These are phyloP conservation scores for Pleurotus sapidus DNA, from an alignment of 768 basidiomycete species.

Conservation along the genomic window DNA sequence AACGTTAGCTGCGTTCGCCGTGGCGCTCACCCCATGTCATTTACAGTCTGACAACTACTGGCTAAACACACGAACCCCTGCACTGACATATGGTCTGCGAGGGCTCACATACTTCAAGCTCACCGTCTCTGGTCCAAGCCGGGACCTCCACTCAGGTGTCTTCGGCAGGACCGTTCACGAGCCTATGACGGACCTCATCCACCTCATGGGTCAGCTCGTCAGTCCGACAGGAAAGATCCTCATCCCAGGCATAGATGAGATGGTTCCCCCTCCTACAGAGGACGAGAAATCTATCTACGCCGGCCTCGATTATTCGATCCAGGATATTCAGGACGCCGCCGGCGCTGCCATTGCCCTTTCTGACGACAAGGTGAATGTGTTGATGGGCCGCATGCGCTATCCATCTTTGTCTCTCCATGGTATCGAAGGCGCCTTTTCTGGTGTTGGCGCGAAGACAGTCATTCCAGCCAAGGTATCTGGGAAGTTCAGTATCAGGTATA, in stretches of 20 bases:
- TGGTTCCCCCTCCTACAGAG: conserved; percentile 70
- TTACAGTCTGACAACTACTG: conserved; percentile 90
- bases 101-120: conserved; percentile 87
- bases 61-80: conserved; percentile 80
- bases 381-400: conserved; percentile 94
- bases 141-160: conserved; percentile 89
- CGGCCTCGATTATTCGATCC: conserved; percentile 65
- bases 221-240: conserved; percentile 77
- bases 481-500: conserved; percentile 91
- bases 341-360: conserved; percentile 77
- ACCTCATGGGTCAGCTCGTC: conserved; percentile 84
- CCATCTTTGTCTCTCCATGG: conserved; percentile 92
- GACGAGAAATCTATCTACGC: conserved; percentile 75
- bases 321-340: conserved; percentile 73
- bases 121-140: conserved; percentile 76
- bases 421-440: conserved; percentile 92
- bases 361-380: conserved; percentile 68
- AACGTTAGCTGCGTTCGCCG: background rate
- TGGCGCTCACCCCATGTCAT: background rate
- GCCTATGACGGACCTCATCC: conserved; percentile 92
- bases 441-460: conserved; percentile 84
- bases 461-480: conserved; percentile 88
- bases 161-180: conserved; percentile 83
- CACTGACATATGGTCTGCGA: conserved; percentile 84
- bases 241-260: conserved; percentile 84